phyloP scores from a whole-genome alignment of 345 rosid species.

The Bruguiera sexangula region DNA sequence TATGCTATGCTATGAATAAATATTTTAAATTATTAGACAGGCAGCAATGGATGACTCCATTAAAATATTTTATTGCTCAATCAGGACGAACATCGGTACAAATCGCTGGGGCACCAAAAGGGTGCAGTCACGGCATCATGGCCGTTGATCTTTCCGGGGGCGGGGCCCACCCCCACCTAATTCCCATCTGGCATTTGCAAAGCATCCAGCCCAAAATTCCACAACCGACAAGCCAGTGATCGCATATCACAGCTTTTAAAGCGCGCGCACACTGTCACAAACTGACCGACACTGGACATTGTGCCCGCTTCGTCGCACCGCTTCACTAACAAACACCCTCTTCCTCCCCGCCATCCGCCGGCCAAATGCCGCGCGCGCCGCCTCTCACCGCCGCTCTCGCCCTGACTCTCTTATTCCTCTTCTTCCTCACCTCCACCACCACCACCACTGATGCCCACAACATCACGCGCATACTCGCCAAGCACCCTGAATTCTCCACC shows the following conservation, averaged over 20 bases:
- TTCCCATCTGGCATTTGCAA: slow-evolving; percentile 36
- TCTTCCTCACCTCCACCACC: slow-evolving; percentile 6
- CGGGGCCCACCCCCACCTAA: slow-evolving; percentile 29
- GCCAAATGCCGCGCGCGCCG: slow-evolving; percentile 24
- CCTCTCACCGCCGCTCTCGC: slow-evolving; percentile 13
- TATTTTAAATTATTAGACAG: too few species aligned
- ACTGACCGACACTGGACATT: slow-evolving; percentile 7
- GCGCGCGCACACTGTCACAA: background rate
- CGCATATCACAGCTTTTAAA: background rate
- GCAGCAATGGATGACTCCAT: too few species aligned
- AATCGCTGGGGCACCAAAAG: too few species aligned
- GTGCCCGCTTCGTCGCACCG: background rate
- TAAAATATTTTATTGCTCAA: too few species aligned
- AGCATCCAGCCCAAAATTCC: slow-evolving; percentile 18
- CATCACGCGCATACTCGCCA: slow-evolving; percentile 28
- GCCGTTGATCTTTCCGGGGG: slow-evolving; percentile 1
- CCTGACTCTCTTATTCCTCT: slow-evolving; percentile 13
- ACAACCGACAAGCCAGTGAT: background rate
- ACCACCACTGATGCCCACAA: slow-evolving; percentile 21
- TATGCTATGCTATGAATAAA: too few species aligned
- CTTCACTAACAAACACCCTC: background rate
- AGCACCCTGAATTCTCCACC: slow-evolving; percentile 33
- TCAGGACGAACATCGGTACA: too few species aligned
- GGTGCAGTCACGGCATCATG: too few species aligned
- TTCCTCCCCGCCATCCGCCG: background rate